These are phyloP conservation scores for Colletotrichum sp. DNA, from an alignment of 2,329 filamentous ascomycete genomes.

Conservation along the genomic window DNA sequence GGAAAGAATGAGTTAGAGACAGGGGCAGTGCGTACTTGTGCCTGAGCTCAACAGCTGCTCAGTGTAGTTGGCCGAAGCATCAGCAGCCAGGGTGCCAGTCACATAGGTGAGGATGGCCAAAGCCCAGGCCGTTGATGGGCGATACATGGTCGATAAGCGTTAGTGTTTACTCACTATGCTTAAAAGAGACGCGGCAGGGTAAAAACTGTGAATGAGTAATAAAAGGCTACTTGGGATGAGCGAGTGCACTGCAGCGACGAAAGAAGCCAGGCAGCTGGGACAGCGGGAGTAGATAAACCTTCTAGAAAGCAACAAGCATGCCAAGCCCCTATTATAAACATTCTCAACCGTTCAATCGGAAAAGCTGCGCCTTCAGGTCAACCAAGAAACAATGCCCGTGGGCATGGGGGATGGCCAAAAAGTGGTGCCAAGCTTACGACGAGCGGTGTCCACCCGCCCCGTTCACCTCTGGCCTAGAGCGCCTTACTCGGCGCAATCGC, in stretches of 20 bases:
- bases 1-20: neutral
- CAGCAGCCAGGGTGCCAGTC: conserved; percentile 7
- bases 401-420: neutral
- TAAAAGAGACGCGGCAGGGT: neutral
- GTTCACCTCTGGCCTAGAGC: neutral
- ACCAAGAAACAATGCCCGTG: neutral
- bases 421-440: conserved; percentile 4
- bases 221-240: neutral
- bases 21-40: neutral
- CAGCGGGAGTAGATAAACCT: neutral
- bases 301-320: neutral
- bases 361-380: neutral
- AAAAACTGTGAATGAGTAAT: neutral
- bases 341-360: neutral
- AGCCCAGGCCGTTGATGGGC: neutral
- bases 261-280: neutral
- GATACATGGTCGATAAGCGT: neutral
- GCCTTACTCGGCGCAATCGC: too few relatives aligned
- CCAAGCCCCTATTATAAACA: neutral
- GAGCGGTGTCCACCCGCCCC: neutral
- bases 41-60: conserved; percentile 22
- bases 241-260: neutral
- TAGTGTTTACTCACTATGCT: neutral
- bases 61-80: conserved; percentile 23
- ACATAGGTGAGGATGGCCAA: conserved; percentile 19